Evolutionary conservation across 2,329 filamentous ascomycete species (phyloP).

Genomic region (Penicillium sp.): DNA sequence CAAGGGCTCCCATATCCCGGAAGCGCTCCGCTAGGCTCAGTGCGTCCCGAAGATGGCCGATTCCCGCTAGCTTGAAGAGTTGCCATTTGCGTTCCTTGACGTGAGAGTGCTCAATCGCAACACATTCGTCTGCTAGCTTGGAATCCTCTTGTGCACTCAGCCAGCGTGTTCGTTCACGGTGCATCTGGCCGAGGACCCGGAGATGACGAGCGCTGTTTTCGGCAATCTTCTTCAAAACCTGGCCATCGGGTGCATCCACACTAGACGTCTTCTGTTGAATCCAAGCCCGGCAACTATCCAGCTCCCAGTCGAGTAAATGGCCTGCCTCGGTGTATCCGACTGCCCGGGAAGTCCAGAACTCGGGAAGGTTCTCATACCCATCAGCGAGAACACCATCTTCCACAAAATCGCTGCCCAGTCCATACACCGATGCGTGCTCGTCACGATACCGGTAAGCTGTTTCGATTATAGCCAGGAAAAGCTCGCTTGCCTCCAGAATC

Average conservation of each 20-base stretch:
- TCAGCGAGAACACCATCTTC: constrained; percentile 67
- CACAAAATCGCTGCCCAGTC: constrained; percentile 70
- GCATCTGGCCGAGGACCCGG: constrained; percentile 62
- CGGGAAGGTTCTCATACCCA: constrained; percentile 72
- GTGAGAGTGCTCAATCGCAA: constrained; percentile 53
- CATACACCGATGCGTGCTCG: constrained; percentile 73
- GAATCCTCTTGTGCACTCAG: constrained; percentile 58
- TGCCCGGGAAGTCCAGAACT: constrained; percentile 80
- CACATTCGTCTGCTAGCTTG: constrained; percentile 56
- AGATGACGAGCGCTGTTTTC: constrained; percentile 61
- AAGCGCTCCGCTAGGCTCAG: constrained; percentile 68
- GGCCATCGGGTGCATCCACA: constrained; percentile 40
- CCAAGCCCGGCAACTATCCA: constrained; percentile 50
- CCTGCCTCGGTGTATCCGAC: constrained; percentile 47
- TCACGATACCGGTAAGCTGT: constrained; percentile 73
- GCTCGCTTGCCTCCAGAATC: constrained; percentile 73
- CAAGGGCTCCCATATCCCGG: constrained; percentile 67
- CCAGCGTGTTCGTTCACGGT: constrained; percentile 66
- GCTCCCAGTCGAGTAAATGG: constrained; percentile 48
- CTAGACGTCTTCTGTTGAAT: constrained; percentile 41
- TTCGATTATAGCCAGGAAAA: constrained; percentile 70
- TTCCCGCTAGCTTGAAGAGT: constrained; percentile 54
- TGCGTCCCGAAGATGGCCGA: constrained; percentile 63
- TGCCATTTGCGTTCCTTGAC: constrained; percentile 52
- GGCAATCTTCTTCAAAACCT: constrained; percentile 56